Conservation (phyloP, 306 rosid species). For the Trifolium fragiferum region DNA sequence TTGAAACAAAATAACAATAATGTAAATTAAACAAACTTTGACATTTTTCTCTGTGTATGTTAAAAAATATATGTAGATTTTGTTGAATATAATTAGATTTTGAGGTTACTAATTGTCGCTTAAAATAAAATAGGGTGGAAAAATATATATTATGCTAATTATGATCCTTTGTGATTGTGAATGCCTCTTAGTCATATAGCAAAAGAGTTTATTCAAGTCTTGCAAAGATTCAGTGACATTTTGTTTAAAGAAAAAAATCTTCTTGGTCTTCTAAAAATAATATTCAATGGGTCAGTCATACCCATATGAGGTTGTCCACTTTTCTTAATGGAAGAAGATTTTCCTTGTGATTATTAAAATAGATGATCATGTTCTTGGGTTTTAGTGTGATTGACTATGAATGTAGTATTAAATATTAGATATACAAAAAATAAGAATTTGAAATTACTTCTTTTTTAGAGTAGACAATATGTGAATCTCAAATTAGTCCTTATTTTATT, state of each 20-base stretch:
- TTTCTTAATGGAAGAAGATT: constrained; percentile 44
- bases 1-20: neutral
- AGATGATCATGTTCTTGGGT: neutral
- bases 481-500: no score
- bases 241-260: neutral
- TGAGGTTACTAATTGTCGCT: constrained; percentile 25
- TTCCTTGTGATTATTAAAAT: neutral
- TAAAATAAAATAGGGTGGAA: constrained; percentile 36
- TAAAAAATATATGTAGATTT: constrained; percentile 4
- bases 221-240: constrained; percentile 33
- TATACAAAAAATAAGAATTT: no score
- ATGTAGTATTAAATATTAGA: no score
- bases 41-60: neutral
- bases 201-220: constrained; percentile 37
- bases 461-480: no score
- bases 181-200: constrained; percentile 32
- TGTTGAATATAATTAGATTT: constrained; percentile 9
- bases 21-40: constrained; percentile 24
- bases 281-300: constrained; percentile 40
- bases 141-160: no score
- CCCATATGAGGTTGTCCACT: constrained; percentile 49
- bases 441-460: no score
- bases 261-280: constrained; percentile 30
- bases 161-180: constrained; percentile 38
- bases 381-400: no score